Evolutionary conservation across 176 grass and related monocot species (phyloP).

Genomic region (Metroxylon sagu): DNA sequence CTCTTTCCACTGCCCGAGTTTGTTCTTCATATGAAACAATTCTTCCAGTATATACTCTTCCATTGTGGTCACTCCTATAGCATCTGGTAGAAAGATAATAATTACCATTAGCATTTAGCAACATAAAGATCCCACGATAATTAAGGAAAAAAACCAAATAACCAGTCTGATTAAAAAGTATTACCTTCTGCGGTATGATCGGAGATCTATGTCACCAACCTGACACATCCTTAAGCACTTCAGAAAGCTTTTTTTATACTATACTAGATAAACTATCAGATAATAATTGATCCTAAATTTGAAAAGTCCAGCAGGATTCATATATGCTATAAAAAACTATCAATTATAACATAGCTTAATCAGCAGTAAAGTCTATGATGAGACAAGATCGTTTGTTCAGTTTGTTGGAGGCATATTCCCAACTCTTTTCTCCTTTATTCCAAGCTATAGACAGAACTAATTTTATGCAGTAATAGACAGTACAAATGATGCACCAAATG

Average conservation of each 20-base stretch:
- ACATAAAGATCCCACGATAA: not conserved
- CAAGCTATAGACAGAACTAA: too few relatives aligned
- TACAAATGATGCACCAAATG: too few relatives aligned
- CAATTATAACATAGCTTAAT: too few relatives aligned
- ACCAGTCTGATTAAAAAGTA: not conserved
- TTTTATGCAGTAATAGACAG: too few relatives aligned
- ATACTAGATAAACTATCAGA: too few relatives aligned
- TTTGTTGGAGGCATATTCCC: too few relatives aligned
- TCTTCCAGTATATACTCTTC: conserved; percentile 81
- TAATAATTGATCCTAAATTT: too few relatives aligned
- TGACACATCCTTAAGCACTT: conserved; percentile 16
- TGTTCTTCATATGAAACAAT: conserved; percentile 65
- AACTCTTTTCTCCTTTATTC: too few relatives aligned
- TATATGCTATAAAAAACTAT: too few relatives aligned
- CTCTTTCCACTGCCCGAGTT: conserved; percentile 53
- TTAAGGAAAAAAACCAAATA: not conserved
- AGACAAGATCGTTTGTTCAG: too few relatives aligned
- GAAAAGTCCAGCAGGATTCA: too few relatives aligned
- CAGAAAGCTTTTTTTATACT: conserved; percentile 5
- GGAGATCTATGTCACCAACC: conserved; percentile 55
- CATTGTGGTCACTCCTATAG: conserved; percentile 37
- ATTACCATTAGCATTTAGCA: not conserved
- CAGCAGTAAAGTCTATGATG: too few relatives aligned
- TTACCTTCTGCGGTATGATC: conserved; percentile 65
- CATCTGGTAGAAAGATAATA: conserved; percentile 35